Conservation (phyloP, 2,329 filamentous ascomycete genomes). For the Basipetospora chlamydospora region DNA sequence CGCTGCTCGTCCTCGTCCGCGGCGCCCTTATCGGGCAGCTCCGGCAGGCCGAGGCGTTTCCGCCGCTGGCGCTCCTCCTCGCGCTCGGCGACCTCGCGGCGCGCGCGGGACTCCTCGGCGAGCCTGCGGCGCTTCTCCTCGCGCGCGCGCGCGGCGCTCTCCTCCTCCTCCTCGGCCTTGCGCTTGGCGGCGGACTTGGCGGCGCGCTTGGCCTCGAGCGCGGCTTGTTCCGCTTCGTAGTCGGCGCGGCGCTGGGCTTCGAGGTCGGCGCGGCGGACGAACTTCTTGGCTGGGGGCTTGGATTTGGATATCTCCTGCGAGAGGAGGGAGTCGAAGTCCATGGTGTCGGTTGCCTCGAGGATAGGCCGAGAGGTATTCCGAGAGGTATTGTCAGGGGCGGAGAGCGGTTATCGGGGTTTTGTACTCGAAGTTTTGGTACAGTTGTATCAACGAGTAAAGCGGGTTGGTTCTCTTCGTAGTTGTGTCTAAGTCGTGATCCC, state of each 20-base stretch:
- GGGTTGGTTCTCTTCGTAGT: no score
- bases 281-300: constrained; percentile 55
- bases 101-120: constrained; percentile 61
- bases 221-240: constrained; percentile 70
- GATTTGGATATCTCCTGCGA: constrained; percentile 79
- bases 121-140: constrained; percentile 72
- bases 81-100: constrained; percentile 57
- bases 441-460: no score
- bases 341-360: no score
- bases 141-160: constrained; percentile 49
- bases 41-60: constrained; percentile 67
- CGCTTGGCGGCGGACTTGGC: constrained; percentile 64
- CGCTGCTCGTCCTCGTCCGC: constrained; percentile 26
- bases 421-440: no score
- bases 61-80: constrained; percentile 59
- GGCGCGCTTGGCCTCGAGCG: constrained; percentile 55
- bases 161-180: constrained; percentile 76
- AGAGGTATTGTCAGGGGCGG: no score
- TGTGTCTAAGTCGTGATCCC: no score
- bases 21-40: constrained; percentile 38
- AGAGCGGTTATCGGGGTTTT: no score
- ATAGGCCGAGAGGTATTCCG: no score
- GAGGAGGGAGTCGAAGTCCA: constrained; percentile 96
- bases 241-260: constrained; percentile 69
- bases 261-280: constrained; percentile 68